A percentile compares a stretch with the other conserved stretches of the same genome.
Evolutionary conservation across 2,329 filamentous ascomycete species (phyloP).

Genomic region (Monosporascus sp.): DNA sequence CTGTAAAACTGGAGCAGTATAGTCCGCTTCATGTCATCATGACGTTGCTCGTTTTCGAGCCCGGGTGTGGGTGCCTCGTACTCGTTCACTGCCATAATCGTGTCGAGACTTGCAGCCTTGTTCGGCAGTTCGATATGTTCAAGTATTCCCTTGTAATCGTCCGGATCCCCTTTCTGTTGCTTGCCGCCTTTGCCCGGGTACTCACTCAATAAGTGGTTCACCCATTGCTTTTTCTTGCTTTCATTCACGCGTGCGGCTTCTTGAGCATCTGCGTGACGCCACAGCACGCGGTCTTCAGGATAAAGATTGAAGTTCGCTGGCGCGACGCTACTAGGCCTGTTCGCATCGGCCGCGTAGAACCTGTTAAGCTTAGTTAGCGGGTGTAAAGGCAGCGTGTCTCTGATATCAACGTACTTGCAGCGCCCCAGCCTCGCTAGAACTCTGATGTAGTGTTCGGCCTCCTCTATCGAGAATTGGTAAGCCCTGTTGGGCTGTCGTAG

Average conservation of each 20-base stretch:
- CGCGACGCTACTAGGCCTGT: constrained; percentile 6
- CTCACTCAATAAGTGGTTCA: constrained; percentile 1
- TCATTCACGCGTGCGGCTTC: background rate
- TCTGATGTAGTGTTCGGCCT: constrained; percentile 14
- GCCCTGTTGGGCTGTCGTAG: constrained; percentile 18
- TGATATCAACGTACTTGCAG: constrained; percentile 20
- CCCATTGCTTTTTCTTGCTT: background rate
- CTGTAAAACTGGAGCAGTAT: background rate
- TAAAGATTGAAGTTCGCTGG: constrained; percentile 17
- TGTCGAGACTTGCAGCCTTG: no score
- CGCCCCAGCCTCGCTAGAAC: constrained; percentile 14
- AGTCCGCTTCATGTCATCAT: background rate
- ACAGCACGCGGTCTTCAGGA: constrained; percentile 24
- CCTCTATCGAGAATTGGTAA: constrained; percentile 23
- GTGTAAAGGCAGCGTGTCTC: background rate
- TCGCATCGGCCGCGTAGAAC: constrained; percentile 1
- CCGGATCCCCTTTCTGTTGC: no score
- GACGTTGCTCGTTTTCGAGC: background rate
- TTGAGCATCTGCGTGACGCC: constrained; percentile 15
- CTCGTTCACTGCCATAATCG: no score
- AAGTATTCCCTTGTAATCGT: no score
- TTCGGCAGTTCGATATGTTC: no score
- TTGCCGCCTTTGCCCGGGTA: background rate
- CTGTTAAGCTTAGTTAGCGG: constrained; percentile 13
- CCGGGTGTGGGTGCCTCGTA: no score